phyloP scores from a whole-genome alignment of 2,329 filamentous ascomycete species.

The Penicillium capsulatum region DNA sequence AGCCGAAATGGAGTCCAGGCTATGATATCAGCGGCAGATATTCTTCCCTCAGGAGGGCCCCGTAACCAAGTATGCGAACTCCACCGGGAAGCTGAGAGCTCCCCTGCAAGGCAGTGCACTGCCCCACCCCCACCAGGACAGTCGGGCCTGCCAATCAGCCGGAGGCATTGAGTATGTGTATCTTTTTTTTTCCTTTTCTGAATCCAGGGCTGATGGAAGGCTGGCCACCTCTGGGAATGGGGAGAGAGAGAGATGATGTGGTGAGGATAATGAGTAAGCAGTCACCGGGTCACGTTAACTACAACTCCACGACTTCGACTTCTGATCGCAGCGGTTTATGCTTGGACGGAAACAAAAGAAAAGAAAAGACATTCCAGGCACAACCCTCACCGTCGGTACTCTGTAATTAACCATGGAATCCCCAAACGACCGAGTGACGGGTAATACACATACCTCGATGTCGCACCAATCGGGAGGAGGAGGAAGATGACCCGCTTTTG shows the following conservation, averaged over 20 bases:
- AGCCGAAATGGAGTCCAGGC: not conserved
- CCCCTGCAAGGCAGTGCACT: slow-evolving; percentile 24
- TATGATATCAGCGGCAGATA: slow-evolving; percentile 15
- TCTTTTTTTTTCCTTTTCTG: no score
- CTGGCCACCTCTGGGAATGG: not conserved
- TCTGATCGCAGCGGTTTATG: no score
- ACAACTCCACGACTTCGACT: no score
- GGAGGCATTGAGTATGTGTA: no score
- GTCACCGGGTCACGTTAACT: no score
- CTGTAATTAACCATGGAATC: not conserved
- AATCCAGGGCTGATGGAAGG: not conserved
- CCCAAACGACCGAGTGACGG: slow-evolving; percentile 1
- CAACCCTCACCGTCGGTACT: no score
- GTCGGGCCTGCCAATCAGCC: no score
- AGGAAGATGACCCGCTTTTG: slow-evolving; percentile 19
- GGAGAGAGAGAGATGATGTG: no score
- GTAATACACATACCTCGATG: slow-evolving; percentile 15
- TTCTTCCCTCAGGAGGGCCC: no score
- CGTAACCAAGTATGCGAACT: slow-evolving; percentile 4
- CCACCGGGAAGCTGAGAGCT: slow-evolving; percentile 19
- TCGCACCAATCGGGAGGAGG: slow-evolving; percentile 14
- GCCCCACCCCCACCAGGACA: slow-evolving; percentile 20
- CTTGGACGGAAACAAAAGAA: no score
- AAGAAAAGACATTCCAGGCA: no score
- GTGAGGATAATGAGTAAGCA: no score